Conservation (phyloP, 2,329 filamentous ascomycete genomes). For the Exutisphaerella laricina region DNA sequence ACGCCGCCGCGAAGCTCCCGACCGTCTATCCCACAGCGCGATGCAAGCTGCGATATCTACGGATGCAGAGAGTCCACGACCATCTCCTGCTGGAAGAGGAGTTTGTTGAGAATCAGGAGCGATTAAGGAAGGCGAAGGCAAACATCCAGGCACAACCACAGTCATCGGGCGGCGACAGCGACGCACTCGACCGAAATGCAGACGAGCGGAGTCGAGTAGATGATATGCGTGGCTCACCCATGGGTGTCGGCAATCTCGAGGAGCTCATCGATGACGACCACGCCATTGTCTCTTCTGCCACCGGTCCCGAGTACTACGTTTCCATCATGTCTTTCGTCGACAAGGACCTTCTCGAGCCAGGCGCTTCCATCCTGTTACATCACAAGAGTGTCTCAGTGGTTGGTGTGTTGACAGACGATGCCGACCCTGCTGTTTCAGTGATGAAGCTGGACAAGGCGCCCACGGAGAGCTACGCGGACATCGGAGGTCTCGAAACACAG, state of each 20-base stretch:
- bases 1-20: constrained; percentile 90
- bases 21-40: constrained; percentile 90
- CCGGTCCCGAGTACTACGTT: constrained; percentile 97
- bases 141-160: constrained; percentile 61
- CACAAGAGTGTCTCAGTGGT: constrained; percentile 98
- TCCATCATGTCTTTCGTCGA: constrained; percentile 99
- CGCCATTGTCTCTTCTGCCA: constrained; percentile 95
- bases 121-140: constrained; percentile 84
- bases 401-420: constrained; percentile 91
- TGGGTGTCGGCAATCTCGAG: constrained; percentile 96
- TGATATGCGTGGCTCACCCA: constrained; percentile 96
- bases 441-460: constrained; percentile 99
- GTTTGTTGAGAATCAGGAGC: constrained; percentile 98
- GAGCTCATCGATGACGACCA: constrained; percentile 99
- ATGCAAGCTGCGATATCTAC: constrained; percentile 93
- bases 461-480: constrained; percentile 96
- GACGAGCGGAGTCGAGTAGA: constrained; percentile 93
- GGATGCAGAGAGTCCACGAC: constrained; percentile 98
- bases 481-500: constrained; percentile 89
- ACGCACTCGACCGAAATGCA: constrained; percentile 79
- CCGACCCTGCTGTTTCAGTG: constrained; percentile 90
- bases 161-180: constrained; percentile 58
- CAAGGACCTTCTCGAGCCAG: constrained; percentile 94
- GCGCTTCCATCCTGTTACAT: constrained; percentile 88
- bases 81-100: constrained; percentile 95